These are phyloP conservation scores for Eruca vesicaria DNA, from an alignment of 441 rosid genomes.

Conservation along the genomic window DNA sequence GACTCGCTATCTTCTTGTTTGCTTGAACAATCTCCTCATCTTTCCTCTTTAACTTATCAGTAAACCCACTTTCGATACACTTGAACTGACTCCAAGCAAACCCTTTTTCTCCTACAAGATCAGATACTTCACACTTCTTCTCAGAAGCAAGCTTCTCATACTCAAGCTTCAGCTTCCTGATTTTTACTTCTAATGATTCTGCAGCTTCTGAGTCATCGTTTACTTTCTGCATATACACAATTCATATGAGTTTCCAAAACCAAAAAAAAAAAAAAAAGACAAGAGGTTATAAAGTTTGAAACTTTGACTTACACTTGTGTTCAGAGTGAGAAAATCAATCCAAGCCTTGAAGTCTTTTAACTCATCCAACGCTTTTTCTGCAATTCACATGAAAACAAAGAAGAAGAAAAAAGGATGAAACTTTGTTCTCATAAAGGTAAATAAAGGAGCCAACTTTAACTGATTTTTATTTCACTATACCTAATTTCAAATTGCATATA, in stretches of 20 bases:
- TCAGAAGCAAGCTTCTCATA: constrained; percentile 41
- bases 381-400: constrained; percentile 2
- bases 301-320: constrained; percentile 43
- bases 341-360: constrained; percentile 60
- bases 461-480: constrained; percentile 42
- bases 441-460: constrained; percentile 15
- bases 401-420: constrained; percentile 9
- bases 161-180: constrained; percentile 52
- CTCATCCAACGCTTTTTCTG: constrained; percentile 67
- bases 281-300: background rate
- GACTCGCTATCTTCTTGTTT: constrained; percentile 50
- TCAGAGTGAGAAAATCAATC: constrained; percentile 42
- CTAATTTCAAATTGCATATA: constrained; percentile 53
- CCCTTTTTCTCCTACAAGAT: constrained; percentile 58
- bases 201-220: background rate
- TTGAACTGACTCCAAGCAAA: constrained; percentile 75
- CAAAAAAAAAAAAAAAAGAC: background rate
- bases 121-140: constrained; percentile 52
- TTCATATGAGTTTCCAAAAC: background rate
- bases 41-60: constrained; percentile 52
- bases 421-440: background rate
- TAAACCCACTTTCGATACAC: constrained; percentile 47
- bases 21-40: constrained; percentile 53
- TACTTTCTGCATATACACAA: constrained; percentile 1
- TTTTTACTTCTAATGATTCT: constrained; percentile 34